Evolutionary conservation across 2,329 filamentous ascomycete species (phyloP).

Genomic region (Talaromyces sp.): DNA sequence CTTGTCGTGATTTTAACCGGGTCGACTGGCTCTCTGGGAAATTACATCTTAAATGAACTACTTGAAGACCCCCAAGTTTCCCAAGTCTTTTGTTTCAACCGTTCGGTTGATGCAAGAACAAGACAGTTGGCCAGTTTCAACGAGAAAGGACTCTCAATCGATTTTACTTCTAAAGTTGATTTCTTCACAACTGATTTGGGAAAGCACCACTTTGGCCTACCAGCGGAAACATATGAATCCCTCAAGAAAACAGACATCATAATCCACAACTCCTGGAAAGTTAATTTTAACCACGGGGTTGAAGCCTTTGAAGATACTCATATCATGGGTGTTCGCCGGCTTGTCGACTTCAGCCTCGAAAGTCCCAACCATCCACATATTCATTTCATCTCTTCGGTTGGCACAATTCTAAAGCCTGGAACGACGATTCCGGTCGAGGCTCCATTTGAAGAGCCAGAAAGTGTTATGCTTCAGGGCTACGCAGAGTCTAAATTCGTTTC

Average conservation of each 20-base stretch:
- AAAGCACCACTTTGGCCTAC: not conserved
- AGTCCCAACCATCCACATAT: slow-evolving; percentile 4
- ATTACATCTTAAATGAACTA: slow-evolving; percentile 40
- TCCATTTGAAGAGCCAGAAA: slow-evolving; percentile 15
- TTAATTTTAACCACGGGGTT: slow-evolving; percentile 23
- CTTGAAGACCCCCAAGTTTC: slow-evolving; percentile 27
- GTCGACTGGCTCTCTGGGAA: slow-evolving; percentile 43
- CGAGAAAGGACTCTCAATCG: not conserved
- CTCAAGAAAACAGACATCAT: slow-evolving; percentile 16
- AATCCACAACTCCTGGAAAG: slow-evolving; percentile 24
- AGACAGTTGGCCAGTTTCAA: not conserved
- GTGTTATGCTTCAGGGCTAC: slow-evolving; percentile 30
- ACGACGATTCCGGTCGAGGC: slow-evolving; percentile 5
- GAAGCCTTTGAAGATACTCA: slow-evolving; percentile 20
- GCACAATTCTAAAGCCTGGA: not conserved
- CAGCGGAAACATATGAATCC: not conserved
- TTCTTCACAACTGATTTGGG: not conserved
- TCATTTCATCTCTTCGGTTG: slow-evolving; percentile 3
- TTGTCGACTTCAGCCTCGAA: slow-evolving; percentile 2
- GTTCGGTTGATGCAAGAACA: slow-evolving; percentile 20
- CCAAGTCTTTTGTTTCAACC: slow-evolving; percentile 44
- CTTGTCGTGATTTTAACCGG: slow-evolving; percentile 28
- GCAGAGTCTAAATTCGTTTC: slow-evolving; percentile 32
- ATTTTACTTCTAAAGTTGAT: not conserved
- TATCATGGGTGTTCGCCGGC: slow-evolving; percentile 14